Percentiles rank a stretch among this genome's conserved stretches.
These are phyloP conservation scores for Cyberlindnera saturnus DNA, from an alignment of 805 yeast genomes.

Conservation along the genomic window DNA sequence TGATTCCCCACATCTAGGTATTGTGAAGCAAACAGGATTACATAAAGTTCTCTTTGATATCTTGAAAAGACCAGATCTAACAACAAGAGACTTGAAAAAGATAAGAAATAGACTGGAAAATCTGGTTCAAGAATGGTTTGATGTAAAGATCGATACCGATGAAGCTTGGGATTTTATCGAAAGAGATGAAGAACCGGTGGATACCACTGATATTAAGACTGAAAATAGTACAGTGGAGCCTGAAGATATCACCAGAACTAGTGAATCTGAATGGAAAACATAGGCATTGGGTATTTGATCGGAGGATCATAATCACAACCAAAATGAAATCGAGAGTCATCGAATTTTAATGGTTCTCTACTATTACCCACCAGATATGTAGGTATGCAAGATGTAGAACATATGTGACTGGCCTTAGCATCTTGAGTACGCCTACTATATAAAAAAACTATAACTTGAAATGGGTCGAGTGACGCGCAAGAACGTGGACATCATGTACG, in stretches of 20 bases:
- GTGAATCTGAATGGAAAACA: no score
- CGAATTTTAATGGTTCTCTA: neutral
- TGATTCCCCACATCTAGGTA: constrained; percentile 24
- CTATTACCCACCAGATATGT: no score
- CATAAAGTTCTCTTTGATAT: constrained; percentile 27
- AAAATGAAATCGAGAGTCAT: neutral
- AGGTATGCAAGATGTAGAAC: no score
- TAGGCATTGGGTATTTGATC: neutral
- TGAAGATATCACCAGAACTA: no score
- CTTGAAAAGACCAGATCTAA: constrained; percentile 31
- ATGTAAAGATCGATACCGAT: constrained; percentile 24
- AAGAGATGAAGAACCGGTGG: constrained; percentile 8
- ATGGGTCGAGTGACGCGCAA: no score
- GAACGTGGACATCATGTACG: no score
- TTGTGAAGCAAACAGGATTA: constrained; percentile 26
- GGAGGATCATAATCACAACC: no score
- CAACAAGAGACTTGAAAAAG: constrained; percentile 9
- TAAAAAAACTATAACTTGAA: no score
- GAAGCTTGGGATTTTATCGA: constrained; percentile 22
- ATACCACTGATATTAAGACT: constrained; percentile 6
- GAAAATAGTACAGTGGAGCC: neutral
- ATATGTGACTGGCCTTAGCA: no score
- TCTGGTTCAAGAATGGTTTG: constrained; percentile 23
- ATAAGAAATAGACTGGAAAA: constrained; percentile 11
- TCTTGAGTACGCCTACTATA: no score